phyloP scores from a whole-genome alignment of 257 asterid genomes.

The Cinchona pubescens region DNA sequence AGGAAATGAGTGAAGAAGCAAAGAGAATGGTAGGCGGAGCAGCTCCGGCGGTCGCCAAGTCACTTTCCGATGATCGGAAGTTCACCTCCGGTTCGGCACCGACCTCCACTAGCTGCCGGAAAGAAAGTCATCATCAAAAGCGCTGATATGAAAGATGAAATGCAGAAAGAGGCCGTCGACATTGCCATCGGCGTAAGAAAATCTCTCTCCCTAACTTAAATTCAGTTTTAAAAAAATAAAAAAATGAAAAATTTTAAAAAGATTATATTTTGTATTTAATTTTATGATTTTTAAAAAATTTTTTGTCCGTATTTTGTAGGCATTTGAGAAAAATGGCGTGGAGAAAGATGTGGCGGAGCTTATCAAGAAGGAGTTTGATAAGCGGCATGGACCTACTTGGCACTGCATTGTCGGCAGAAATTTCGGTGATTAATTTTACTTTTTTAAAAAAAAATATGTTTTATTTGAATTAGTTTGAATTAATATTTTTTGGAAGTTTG shows the following conservation, averaged over 20 bases:
- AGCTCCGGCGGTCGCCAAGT: constrained; percentile 34
- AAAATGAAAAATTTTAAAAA: background rate
- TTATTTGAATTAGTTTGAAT: background rate
- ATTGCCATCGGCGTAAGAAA: constrained; percentile 73
- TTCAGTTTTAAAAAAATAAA: background rate
- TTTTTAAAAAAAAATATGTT: background rate
- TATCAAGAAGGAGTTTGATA: constrained; percentile 92
- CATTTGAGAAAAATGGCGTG: constrained; percentile 77
- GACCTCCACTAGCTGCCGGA: constrained; percentile 26
- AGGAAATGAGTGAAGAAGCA: constrained; percentile 65
- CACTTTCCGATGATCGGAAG: constrained; percentile 56
- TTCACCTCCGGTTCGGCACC: constrained; percentile 43
- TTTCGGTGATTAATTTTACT: constrained; percentile 53
- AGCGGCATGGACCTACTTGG: constrained; percentile 96
- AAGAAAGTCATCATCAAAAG: constrained; percentile 78
- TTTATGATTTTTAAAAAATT: background rate
- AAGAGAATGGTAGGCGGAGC: constrained; percentile 68
- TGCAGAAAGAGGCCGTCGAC: constrained; percentile 92
- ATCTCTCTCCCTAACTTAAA: constrained; percentile 4
- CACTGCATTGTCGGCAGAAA: constrained; percentile 99
- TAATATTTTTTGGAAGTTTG: background rate
- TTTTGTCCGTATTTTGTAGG: constrained; percentile 36
- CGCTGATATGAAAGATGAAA: constrained; percentile 92
- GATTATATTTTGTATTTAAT: background rate
- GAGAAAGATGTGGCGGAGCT: constrained; percentile 98